phyloP scores from a whole-genome alignment of 78 protist genomes.

The Dictyostelium firmibasis region DNA sequence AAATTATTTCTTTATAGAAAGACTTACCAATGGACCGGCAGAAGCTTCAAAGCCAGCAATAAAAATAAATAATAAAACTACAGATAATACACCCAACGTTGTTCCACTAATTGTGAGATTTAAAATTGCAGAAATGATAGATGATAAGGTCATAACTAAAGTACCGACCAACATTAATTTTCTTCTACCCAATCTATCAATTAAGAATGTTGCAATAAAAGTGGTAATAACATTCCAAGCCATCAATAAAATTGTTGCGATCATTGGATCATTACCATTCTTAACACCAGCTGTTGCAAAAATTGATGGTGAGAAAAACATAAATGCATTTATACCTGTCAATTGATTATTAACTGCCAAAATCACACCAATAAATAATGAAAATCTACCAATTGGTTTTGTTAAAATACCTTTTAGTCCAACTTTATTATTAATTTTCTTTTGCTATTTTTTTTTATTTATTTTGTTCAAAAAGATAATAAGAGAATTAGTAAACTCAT shows the following conservation, averaged over 20 bases:
- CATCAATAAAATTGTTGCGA: conserved; percentile 32
- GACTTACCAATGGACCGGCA: conserved; percentile 52
- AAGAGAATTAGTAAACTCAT: neutral
- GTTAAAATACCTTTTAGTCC: neutral
- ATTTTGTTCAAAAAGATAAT: neutral
- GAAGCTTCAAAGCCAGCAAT: conserved; percentile 52
- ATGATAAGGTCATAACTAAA: conserved; percentile 1
- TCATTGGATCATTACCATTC: conserved; percentile 17
- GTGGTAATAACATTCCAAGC: conserved; percentile 58
- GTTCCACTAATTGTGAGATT: conserved; percentile 11
- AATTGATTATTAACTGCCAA: conserved; percentile 67
- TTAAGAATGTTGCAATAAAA: conserved; percentile 38
- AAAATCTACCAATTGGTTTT: conserved; percentile 53
- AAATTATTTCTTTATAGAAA: too few relatives aligned
- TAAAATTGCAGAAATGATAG: conserved; percentile 1
- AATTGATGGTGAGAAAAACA: conserved; percentile 37
- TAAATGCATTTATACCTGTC: conserved; percentile 70
- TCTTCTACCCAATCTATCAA: conserved; percentile 65
- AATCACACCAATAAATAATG: conserved; percentile 48
- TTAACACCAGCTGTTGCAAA: conserved; percentile 34
- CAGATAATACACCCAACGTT: conserved; percentile 10
- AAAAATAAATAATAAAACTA: conserved; percentile 24
- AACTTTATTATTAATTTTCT: neutral
- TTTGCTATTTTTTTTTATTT: too few relatives aligned
- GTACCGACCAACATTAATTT: conserved; percentile 39